Percentiles rank a stretch among this genome's conserved stretches.
These are phyloP conservation scores for Suhomyces yuchorum DNA, from an alignment of 1,139 yeast species.

Conservation along the genomic window DNA sequence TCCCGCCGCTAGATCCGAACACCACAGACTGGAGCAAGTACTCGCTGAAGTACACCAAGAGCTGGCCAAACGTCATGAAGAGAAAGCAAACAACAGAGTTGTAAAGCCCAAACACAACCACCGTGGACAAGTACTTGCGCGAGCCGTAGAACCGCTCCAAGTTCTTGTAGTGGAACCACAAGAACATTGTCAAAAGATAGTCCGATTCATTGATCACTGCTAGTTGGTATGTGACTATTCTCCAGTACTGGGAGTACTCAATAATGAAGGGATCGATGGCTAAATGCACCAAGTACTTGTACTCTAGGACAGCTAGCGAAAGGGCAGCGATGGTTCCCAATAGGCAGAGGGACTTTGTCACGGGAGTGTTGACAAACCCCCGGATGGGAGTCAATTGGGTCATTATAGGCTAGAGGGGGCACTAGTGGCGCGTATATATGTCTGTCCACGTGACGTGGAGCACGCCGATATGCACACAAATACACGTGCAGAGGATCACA, in stretches of 20 bases:
- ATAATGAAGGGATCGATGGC: constrained; percentile 61
- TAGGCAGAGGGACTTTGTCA: constrained; percentile 50
- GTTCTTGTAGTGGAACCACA: constrained; percentile 61
- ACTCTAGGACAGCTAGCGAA: constrained; percentile 53
- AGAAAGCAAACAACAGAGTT: constrained; percentile 37
- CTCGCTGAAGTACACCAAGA: constrained; percentile 34
- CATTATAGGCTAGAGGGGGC: constrained; percentile 10
- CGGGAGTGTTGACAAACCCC: constrained; percentile 65
- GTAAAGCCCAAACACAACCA: constrained; percentile 35
- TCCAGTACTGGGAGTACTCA: constrained; percentile 69
- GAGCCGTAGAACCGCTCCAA: constrained; percentile 70
- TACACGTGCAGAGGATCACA: too few species aligned
- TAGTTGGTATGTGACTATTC: constrained; percentile 56
- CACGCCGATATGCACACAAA: neutral
- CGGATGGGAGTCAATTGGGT: constrained; percentile 35
- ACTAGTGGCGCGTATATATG: neutral
- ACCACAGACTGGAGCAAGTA: constrained; percentile 21
- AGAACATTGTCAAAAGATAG: constrained; percentile 50
- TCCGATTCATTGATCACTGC: constrained; percentile 69
- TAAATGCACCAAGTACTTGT: constrained; percentile 56
- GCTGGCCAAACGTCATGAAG: constrained; percentile 42
- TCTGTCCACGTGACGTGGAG: constrained; percentile 1
- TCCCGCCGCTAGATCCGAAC: constrained; percentile 1
- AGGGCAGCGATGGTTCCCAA: constrained; percentile 50
- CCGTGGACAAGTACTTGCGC: constrained; percentile 51